These are phyloP conservation scores for Fusarium pseudocircinatum DNA, from an alignment of 2,329 filamentous ascomycete species.

Conservation along the genomic window DNA sequence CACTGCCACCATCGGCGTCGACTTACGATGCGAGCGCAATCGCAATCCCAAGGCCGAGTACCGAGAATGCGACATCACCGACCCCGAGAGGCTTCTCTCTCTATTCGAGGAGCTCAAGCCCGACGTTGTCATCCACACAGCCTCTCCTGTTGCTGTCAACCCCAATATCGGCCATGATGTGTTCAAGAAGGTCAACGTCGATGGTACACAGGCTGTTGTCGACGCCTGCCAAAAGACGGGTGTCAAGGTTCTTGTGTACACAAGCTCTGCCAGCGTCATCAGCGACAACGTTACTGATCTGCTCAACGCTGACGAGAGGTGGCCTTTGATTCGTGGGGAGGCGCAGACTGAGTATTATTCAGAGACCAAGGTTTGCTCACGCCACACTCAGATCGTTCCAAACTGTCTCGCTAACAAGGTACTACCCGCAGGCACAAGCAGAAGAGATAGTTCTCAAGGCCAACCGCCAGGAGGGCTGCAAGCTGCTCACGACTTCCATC, in stretches of 20 bases:
- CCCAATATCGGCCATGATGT: conserved; percentile 66
- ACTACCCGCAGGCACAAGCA: conserved; percentile 69
- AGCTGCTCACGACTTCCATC: conserved; percentile 80
- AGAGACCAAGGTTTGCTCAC: conserved; percentile 76
- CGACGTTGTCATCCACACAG: conserved; percentile 90
- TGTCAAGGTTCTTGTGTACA: conserved; percentile 88
- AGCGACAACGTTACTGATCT: conserved; percentile 84
- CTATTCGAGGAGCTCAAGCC: conserved; percentile 75
- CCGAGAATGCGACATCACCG: conserved; percentile 81
- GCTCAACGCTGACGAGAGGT: conserved; percentile 85
- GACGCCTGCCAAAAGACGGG: conserved; percentile 74
- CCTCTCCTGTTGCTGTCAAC: conserved; percentile 72
- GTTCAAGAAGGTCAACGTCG: conserved; percentile 86
- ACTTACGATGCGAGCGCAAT: conserved; percentile 77
- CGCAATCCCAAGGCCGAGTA: conserved; percentile 69
- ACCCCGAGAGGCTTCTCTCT: conserved; percentile 65
- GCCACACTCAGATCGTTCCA: background rate
- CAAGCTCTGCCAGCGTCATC: conserved; percentile 86
- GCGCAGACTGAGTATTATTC: conserved; percentile 85
- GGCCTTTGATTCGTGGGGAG: conserved; percentile 77
- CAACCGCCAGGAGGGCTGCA: conserved; percentile 68
- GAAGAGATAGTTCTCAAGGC: conserved; percentile 83
- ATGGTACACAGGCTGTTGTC: conserved; percentile 82
- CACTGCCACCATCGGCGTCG: conserved; percentile 72
- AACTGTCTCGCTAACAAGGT: background rate